Conservation (phyloP, 345 rosid genomes). For the Eucalyptus paniculata region DNA sequence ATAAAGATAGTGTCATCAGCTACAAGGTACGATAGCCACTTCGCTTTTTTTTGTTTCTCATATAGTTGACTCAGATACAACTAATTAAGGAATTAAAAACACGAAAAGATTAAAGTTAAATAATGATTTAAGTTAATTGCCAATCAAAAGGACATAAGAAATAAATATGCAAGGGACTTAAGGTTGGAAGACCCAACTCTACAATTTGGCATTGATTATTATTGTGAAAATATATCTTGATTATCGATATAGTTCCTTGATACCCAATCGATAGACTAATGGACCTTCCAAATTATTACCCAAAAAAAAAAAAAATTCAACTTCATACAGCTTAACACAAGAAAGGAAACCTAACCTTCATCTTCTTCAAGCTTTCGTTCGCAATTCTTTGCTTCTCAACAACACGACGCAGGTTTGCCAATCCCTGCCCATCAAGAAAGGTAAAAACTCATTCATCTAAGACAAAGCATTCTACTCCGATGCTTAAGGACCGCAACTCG, state of each 20-base stretch:
- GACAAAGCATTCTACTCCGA: background rate
- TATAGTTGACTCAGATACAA: background rate
- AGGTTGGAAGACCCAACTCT: background rate
- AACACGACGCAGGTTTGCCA: conserved; percentile 18
- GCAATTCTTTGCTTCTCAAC: conserved; percentile 39
- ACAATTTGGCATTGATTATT: background rate
- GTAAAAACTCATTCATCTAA: background rate
- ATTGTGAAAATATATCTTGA: background rate
- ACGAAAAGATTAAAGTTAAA: background rate
- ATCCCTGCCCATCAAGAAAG: conserved; percentile 15
- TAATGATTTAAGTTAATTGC: background rate
- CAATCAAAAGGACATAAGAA: background rate
- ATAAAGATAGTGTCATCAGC: background rate
- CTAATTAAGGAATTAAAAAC: background rate
- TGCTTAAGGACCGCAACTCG: background rate
- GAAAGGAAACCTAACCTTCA: conserved; percentile 25
- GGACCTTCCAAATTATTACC: background rate
- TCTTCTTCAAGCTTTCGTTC: conserved; percentile 45
- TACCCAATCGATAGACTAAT: background rate
- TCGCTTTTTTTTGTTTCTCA: background rate
- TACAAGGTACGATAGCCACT: background rate
- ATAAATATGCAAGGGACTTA: background rate
- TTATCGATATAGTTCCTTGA: background rate
- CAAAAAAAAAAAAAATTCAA: background rate
- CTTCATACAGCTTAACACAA: background rate